Base-by-base conservation (phyloP, 257 asterid genomes). In the Fraxinus excelsior region DNA sequence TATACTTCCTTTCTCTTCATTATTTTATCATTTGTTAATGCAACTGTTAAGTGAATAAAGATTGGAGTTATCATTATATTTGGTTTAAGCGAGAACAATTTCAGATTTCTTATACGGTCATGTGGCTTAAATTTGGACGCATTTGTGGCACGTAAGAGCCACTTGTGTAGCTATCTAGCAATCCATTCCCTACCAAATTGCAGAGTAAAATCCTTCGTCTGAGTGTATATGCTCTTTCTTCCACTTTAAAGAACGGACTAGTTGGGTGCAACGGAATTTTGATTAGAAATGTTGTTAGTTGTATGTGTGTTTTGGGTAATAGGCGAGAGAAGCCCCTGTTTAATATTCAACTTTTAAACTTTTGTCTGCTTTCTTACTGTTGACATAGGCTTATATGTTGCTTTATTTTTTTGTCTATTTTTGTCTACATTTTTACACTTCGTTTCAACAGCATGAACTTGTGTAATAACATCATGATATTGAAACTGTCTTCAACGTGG, bases 1-100 rank as follows among this genome's bases (percentile, higher is more conserved):
- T 94, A 85, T 77, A 83, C 60, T 35, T 40, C 69, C 2, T 75
- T 26, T 67, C 46, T 71, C 49, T 71, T 77, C 38, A 21, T 34
- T 68, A 64, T 67, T 72, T 42, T 34, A 25, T 72, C 70, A 21
- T 5, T 70, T 56, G 72, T 49, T 53, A 6, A n/a, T 46, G 44
- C 40, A 64, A 31, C 29, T 73, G 28, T 65, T 34, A 44, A 13
- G 14, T 67, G 67, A 5, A 23, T 23, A 62, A 23, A 23, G 29
- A 62, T 62, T 0, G 68, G 34, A 62, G 13, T 62, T 62, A 23
- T 62, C 68, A 62, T 25, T 62, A 53, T 53, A 62, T 62, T 62
- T 62, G 31, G 18, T 62, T 25, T 26, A 62, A 2, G 68, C 19
- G 5, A 62, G 68, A 62, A 4, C 11, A 8, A 21, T 23, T 0